Evolutionary conservation across 805 yeast genomes (phyloP), one percentile per base, ranked within the genome.

Genomic region (Ogataea pilisensis): DNA sequence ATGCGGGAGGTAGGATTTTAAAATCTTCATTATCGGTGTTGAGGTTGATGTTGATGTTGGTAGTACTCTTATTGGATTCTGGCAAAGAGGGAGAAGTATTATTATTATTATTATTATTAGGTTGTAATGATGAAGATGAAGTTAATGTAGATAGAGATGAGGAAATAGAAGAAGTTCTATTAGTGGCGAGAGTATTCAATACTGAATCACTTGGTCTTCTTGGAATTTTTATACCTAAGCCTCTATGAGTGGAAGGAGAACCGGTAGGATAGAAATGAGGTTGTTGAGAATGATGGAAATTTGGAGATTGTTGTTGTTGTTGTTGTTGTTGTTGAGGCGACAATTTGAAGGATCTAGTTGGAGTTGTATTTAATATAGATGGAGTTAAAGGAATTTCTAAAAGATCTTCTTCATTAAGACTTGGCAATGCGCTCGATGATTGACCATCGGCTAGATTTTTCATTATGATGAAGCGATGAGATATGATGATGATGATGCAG

Each of bases 191-290:
- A n/a, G 39, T 39, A 2, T 41, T 38, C 13, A 53, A 27, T 1
- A 55, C 47, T 13, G 59, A 41, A 35, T 59, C 65, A 37, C 59
- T 53, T 18, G 63, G 63, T 30, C 64, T 46, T 35, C 34, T 41
- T 4, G 50, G 14, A 2, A 48, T 33, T 34, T 51, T 44, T 18
- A 59, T 56, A 11, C 64, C 61, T 18, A 58, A 43, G 1, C 60
- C 61, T 4, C 39, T 34, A 17, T 41, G 16, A 34, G 34, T 20
- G 8, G 44, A 13, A 17, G 42, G 11, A 9, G 48, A 39, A 14
- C 36, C 25, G 19, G 39, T 27, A 18, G 30, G 31, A 6, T 39
- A 41, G 19, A 37, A 30, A 4, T 43, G 33, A n/a, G n/a, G n/a
- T n/a, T n/a, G n/a, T n/a, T n/a, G n/a, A n/a, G n/a, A n/a, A n/a